Conservation (phyloP, 1,284 basidiomycete species). For the Ganoderma meredithae region DNA sequence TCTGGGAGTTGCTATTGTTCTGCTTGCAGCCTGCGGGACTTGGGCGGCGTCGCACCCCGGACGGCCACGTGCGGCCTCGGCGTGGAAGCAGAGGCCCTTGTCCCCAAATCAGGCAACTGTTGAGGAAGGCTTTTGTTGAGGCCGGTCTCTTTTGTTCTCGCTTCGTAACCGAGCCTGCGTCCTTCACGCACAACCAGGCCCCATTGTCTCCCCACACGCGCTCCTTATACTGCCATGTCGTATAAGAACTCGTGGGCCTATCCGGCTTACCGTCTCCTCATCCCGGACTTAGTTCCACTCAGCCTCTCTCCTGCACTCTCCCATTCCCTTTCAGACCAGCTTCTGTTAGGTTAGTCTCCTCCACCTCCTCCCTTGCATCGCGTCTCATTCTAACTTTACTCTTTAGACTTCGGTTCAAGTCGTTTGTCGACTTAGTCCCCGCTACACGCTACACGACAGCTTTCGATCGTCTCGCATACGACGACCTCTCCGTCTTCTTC, state of each 20-base stretch:
- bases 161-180: constrained; percentile 38
- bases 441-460: constrained; percentile 41
- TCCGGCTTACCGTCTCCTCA: constrained; percentile 36
- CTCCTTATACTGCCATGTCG: constrained; percentile 15
- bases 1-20: constrained; percentile 34
- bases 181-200: constrained; percentile 23
- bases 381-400: constrained; percentile 9
- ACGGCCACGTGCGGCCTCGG: constrained; percentile 33
- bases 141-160: constrained; percentile 43
- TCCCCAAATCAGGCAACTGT: constrained; percentile 39
- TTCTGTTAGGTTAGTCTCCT: constrained; percentile 43
- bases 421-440: constrained; percentile 34
- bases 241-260: constrained; percentile 43
- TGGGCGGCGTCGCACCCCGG: constrained; percentile 13
- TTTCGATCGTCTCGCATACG: constrained; percentile 26
- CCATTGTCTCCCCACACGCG: constrained; percentile 45
- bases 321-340: constrained; percentile 41
- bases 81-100: constrained; percentile 34
- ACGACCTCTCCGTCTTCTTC: constrained; percentile 32
- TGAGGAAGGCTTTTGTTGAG: constrained; percentile 39
- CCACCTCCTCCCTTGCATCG: too few relatives aligned
- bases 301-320: constrained; percentile 37
- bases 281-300: constrained; percentile 47
- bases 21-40: constrained; percentile 20
- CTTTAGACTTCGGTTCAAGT: constrained; percentile 28